Base-by-base conservation (phyloP, 192 early-diverging fungal species). In the Jimgerdemannia lactiflua region DNA sequence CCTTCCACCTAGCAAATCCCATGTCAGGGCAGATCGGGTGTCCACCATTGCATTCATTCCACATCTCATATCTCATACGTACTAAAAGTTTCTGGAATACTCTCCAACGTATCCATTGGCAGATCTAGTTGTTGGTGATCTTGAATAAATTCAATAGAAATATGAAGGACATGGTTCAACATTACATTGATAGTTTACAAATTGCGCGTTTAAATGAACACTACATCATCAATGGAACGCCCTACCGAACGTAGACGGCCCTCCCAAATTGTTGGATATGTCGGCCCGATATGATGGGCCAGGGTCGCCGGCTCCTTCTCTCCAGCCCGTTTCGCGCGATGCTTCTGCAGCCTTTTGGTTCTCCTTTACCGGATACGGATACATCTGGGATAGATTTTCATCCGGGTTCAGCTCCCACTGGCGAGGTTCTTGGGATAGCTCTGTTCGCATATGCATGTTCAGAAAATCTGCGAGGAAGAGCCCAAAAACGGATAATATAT, bases 351-450 rank as follows among this genome's bases (percentile, higher is more conserved):
- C 19, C 6, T 68, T 68, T 14, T 4, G 9, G 67, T 20, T 68
- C 67, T 68, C 67, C 2, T 82, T 82, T 49, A 79, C 81, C 20
- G 81, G 78, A 59, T 79, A 82, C 10, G 81, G 81, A 42, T 77
- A 82, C 2, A 79, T 42, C 42, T 82, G 81, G 4, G 81, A 77
- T 40, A 82, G 49, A 39, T 82, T 82, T 6, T 76, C 75, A 20
- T 70, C 39, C 18, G 81, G 74, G 3, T 79, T 72, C 11, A 75
- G 39, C 3, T 74, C 69, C n/a, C 74, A 79, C 42, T 67, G 49
- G 20, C 75, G 71, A 0, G 74, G 78, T 4, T 70, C 70, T 14
- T 82, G 81, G 14, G 81, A 82, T 41, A 82, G 39, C n/a, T 77
- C 81, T 82, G 39, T 54, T 54, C 42, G 18, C 17, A 41, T 3